Conservation (phyloP, 2,329 filamentous ascomycete species). For the Epichloe bromicola region DNA sequence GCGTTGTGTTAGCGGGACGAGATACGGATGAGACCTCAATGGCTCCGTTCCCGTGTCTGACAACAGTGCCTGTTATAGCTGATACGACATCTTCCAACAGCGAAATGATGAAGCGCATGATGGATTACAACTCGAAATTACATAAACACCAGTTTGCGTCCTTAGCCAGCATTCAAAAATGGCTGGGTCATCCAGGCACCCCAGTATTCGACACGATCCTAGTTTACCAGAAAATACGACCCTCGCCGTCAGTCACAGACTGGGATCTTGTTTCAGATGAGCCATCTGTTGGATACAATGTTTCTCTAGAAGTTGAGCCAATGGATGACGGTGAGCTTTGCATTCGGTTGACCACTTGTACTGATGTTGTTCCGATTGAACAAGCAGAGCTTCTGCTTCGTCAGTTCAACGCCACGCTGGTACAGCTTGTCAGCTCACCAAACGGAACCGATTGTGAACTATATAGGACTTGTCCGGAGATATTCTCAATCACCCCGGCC, state of each 20-base stretch:
- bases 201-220: conserved; percentile 75
- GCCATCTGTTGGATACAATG: conserved; percentile 60
- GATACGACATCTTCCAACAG: conserved; percentile 38
- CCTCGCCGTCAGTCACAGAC: conserved; percentile 15
- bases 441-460: conserved; percentile 27
- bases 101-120: conserved; percentile 47
- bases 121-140: conserved; percentile 50
- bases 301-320: conserved; percentile 70
- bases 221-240: conserved; percentile 57
- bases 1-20: conserved; percentile 67
- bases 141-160: conserved; percentile 61
- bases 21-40: conserved; percentile 44
- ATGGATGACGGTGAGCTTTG: conserved; percentile 31
- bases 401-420: conserved; percentile 60
- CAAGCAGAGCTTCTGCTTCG: conserved; percentile 55
- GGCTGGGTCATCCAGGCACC: conserved; percentile 51
- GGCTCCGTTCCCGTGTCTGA: conserved; percentile 65
- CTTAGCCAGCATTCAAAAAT: conserved; percentile 58
- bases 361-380: conserved; percentile 49
- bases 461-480: conserved; percentile 13
- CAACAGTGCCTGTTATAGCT: conserved; percentile 64
- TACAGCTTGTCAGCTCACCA: conserved; percentile 40
- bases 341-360: conserved; percentile 54
- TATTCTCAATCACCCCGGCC: conserved; percentile 57
- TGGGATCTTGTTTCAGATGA: conserved; percentile 55